Evolutionary conservation across 495 filamentous ascomycete species (phyloP).

Genomic region (Talaromyces adpressus): DNA sequence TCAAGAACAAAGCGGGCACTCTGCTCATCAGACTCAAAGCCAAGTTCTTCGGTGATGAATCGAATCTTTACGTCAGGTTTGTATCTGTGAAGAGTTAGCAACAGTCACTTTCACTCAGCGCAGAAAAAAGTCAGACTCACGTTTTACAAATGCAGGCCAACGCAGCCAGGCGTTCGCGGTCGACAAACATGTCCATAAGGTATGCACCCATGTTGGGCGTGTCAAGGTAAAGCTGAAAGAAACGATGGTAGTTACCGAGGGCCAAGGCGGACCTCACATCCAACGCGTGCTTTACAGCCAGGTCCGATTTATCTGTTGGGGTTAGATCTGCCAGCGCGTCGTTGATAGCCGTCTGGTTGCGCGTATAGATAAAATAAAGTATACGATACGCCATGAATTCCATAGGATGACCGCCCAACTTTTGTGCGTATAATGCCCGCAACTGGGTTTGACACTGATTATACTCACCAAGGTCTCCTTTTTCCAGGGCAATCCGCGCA

Average conservation of each 20-base stretch:
- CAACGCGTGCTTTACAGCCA: conserved; percentile 82
- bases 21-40: conserved; percentile 87
- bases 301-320: conserved; percentile 80
- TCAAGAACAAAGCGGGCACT: conserved; percentile 83
- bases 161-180: conserved; percentile 84
- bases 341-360: conserved; percentile 97
- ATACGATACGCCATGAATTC: conserved; percentile 99
- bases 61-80: conserved; percentile 81
- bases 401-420: conserved; percentile 79
- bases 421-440: conserved; percentile 77
- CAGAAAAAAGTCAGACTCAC: conserved; percentile 52
- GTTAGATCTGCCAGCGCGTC: conserved; percentile 97
- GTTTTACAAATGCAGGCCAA: conserved; percentile 86
- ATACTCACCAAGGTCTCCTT: conserved; percentile 99
- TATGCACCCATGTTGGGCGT: conserved; percentile 97
- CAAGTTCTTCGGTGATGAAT: conserved; percentile 92
- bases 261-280: conserved; percentile 86
- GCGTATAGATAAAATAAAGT: conserved; percentile 98
- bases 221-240: conserved; percentile 91
- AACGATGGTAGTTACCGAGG: conserved; percentile 91
- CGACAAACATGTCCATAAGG: conserved; percentile 98
- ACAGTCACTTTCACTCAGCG: not conserved
- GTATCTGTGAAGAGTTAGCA: conserved; percentile 58
- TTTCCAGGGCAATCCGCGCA: conserved; percentile 95
- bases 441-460: conserved; percentile 99